Conservation (phyloP, 768 basidiomycete species). For the Russula vinacea region DNA sequence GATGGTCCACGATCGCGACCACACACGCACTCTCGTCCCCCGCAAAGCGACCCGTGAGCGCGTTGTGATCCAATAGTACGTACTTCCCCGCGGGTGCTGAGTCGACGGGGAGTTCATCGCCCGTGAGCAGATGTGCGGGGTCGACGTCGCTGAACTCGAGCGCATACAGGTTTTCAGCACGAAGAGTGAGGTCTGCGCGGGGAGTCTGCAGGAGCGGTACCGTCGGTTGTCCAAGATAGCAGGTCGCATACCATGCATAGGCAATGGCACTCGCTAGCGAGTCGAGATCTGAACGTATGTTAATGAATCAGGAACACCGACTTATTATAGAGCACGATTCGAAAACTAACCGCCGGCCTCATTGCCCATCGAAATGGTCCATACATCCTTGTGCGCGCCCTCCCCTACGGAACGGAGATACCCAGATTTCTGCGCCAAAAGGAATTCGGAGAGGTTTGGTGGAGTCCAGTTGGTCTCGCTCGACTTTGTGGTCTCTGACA, state of each 20-base stretch:
- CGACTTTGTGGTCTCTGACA: constrained; percentile 9
- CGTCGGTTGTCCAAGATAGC: constrained; percentile 41
- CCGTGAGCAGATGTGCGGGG: constrained; percentile 57
- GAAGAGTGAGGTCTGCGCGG: constrained; percentile 65
- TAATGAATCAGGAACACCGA: background rate
- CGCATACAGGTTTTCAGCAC: constrained; percentile 84
- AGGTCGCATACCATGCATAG: constrained; percentile 71
- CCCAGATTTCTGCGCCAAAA: constrained; percentile 25
- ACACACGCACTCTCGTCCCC: constrained; percentile 41
- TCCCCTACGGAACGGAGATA: constrained; percentile 23
- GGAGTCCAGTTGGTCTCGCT: background rate
- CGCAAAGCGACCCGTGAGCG: constrained; percentile 47
- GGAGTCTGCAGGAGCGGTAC: constrained; percentile 73
- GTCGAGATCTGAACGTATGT: constrained; percentile 71
- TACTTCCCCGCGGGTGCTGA: constrained; percentile 46
- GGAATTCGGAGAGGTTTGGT: constrained; percentile 19
- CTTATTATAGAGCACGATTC: background rate
- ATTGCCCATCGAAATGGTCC: constrained; percentile 92
- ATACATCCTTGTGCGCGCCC: constrained; percentile 38
- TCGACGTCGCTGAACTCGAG: constrained; percentile 57
- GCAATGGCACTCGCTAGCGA: constrained; percentile 81
- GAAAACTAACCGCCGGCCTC: constrained; percentile 81
- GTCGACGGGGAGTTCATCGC: constrained; percentile 56
- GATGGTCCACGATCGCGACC: constrained; percentile 83
- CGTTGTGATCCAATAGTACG: constrained; percentile 91